Evolutionary conservation across 768 basidiomycete genomes (phyloP), one percentile per base, ranked within the genome.

Genomic region (Piloderma croceum): DNA sequence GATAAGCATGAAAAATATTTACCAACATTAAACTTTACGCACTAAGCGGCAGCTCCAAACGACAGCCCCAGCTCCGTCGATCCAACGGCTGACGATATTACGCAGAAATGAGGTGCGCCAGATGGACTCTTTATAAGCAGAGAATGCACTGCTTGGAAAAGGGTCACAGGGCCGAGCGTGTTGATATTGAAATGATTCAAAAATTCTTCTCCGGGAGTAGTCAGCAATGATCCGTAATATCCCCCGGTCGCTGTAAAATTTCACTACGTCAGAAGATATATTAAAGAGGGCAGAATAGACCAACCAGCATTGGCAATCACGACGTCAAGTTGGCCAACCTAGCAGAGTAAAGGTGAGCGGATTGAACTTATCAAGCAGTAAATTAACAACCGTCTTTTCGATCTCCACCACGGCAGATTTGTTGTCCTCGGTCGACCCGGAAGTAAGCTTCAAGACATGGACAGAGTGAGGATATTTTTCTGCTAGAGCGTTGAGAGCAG

Each of bases 81-180:
- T 9, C 27, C 41, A n/a, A 13, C 23, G 24, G 9, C n/a, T 22
- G 22, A 23, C 23, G 33, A 24, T 10, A 42, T 35, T 13, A n/a
- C 5, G 10, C 19, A n/a, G 24, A 42, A 42, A 2, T 9, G 15
- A 12, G 41, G 41, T 9, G 15, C 31, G 21, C 39, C 39, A 24
- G 41, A 24, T 20, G 41, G 41, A 3, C 24, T 33, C 12, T 31
- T 34, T 3, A 34, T 31, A 17, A 42, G 31, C 3, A 42, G 41
- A 21, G 13, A 20, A 15, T 42, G 34, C 18, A 33, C 41, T 3
- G 41, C 41, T 36, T 42, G 41, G 34, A 34, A 42, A 10, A 42
- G 41, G 11, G 31, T 24, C 12, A 35, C 24, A 12, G 22, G 24
- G 34, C 41, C 41, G 7, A 35, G 13, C 2, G 34, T 35, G 24